These are phyloP conservation scores for Rhytidhysteron rufulum DNA, from an alignment of 2,329 filamentous ascomycete species.

Conservation along the genomic window DNA sequence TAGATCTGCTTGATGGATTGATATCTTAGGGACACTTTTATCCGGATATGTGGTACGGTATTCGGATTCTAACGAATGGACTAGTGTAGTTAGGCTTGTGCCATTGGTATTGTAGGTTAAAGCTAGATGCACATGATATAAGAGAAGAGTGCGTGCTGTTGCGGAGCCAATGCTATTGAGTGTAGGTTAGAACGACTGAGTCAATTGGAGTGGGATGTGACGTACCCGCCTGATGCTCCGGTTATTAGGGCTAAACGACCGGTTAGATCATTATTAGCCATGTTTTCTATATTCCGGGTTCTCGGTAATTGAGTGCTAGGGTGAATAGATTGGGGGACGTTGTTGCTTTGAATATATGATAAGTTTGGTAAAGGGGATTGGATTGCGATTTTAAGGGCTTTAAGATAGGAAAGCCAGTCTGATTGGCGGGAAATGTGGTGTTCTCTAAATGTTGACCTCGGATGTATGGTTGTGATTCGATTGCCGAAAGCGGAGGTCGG, in stretches of 20 bases:
- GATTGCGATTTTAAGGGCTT: no score
- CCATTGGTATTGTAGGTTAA: conserved; percentile 56
- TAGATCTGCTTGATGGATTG: conserved; percentile 58
- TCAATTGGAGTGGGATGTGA: not conserved
- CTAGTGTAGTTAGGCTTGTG: conserved; percentile 44
- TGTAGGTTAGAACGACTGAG: not conserved
- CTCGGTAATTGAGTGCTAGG: not conserved
- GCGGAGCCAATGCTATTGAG: conserved; percentile 55
- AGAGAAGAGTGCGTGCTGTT: conserved; percentile 54
- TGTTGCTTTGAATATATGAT: no score
- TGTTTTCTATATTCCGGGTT: not conserved
- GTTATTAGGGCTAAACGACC: conserved; percentile 58
- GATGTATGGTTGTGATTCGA: no score
- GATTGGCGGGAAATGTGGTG: no score
- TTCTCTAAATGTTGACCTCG: no score
- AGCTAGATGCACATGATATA: conserved; percentile 52
- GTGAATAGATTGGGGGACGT: no score
- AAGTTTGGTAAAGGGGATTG: no score
- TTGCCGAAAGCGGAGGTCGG: no score
- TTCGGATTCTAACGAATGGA: conserved; percentile 37
- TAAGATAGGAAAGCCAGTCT: no score
- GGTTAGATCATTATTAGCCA: conserved; percentile 37
- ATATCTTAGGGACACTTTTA: conserved; percentile 39
- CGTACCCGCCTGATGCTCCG: conserved; percentile 58
- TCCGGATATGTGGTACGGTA: conserved; percentile 15